phyloP scores from a whole-genome alignment of 371 early-diverging fungal genomes.

The Mucor racemosus region DNA sequence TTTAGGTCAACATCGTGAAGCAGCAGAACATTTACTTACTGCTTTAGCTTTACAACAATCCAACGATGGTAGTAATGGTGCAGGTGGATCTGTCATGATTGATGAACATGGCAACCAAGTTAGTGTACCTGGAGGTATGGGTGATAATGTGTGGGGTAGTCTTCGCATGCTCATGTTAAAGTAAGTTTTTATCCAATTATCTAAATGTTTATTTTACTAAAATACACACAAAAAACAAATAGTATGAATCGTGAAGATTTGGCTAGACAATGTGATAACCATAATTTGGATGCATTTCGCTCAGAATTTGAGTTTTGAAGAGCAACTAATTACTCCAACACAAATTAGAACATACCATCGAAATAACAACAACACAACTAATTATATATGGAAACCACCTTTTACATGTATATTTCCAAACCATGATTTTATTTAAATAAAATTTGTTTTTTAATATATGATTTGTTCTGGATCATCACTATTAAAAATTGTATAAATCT shows the following conservation, averaged over 20 bases:
- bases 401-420: constrained; percentile 27
- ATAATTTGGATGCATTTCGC: constrained; percentile 74
- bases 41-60: constrained; percentile 79
- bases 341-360: not conserved
- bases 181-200: constrained; percentile 25
- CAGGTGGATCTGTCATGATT: constrained; percentile 66
- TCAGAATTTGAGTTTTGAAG: constrained; percentile 78
- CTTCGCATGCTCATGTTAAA: constrained; percentile 79
- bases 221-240: not conserved
- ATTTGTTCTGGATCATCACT: constrained; percentile 49
- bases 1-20: constrained; percentile 83
- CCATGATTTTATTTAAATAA: constrained; percentile 27
- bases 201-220: constrained; percentile 7
- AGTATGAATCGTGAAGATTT: constrained; percentile 71
- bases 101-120: constrained; percentile 28
- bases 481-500: constrained; percentile 60
- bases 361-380: not conserved
- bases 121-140: constrained; percentile 57
- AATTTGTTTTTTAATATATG: constrained; percentile 27
- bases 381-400: constrained; percentile 27
- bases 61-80: constrained; percentile 63
- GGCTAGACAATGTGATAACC: constrained; percentile 68
- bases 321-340: not conserved
- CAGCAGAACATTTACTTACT: constrained; percentile 86
- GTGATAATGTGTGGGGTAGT: constrained; percentile 80